Base-by-base conservation (phyloP, 805 yeast species). In the Yamadazyma laniorum region DNA sequence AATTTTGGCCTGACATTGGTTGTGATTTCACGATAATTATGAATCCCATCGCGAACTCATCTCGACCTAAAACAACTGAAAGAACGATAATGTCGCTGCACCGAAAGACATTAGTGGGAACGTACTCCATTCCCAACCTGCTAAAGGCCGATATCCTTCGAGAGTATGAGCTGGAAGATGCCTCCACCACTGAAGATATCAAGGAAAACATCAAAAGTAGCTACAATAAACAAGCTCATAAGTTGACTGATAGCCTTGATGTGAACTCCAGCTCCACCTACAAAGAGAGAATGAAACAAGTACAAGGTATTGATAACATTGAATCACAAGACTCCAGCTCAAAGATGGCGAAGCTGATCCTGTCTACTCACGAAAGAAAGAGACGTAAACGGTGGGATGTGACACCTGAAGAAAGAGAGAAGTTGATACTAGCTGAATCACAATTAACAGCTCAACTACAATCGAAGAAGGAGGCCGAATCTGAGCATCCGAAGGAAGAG, bases 341-440 rank as follows among this genome's bases (percentile, higher is more conserved):
- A 6, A 9, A 18, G 25, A 8, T 12, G 12, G 25, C 12, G 16
- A 16, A 22, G 13, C 23, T 13, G 27, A n/a, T 5, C 11, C 16
- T 15, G 13, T 25, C 25, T 21, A 6, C 6, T 21, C 23, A 6
- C 9, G 16, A 47, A 6, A 52, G 58, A 33, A 45, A 40, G 25
- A 43, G 63, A 25, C 63, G 65, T 44, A 59, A 66, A 32, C 50
- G 78, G 44, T 71, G 76, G 73, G 77, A 72, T 45, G 75, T 72
- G 1, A 55, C 62, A 2, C 65, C 63, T 3, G 65, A 57, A 34
- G 66, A 65, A 23, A 56, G 55, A 19, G 61, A 49, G 21, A 32
- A 37, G 30, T 28, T 45, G 9, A 15, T 45, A 4, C 9, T 19
- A 18, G 34, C 23, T 21, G 23, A 21, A 21, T 6, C 14, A 12